Evolutionary conservation across 148 eudicot species (phyloP), one percentile per base, ranked within the genome.

Genomic region (Rhododendron mucronatum): DNA sequence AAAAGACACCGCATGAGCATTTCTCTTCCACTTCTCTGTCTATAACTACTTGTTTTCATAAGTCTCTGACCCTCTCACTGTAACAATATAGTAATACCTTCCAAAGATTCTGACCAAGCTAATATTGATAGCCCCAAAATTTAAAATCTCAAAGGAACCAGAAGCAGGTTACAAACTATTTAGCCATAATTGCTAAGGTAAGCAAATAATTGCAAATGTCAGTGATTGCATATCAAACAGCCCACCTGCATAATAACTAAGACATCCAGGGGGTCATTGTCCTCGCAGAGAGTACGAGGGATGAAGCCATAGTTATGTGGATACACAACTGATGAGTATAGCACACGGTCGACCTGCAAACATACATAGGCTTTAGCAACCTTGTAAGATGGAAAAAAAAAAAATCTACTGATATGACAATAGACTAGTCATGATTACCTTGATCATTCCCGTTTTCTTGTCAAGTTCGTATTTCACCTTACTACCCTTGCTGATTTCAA

Each of bases 401-500:
- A 57, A 33, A 28, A 44, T 14, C 1, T 4, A 44, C 30, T 30
- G 14, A 57, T 48, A 61, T 33, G 55, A 44, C 10, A 12, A 80
- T 7, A 13, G 39, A 77, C 75, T 37, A 78, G 51, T 61, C 30
- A 86, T 71, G 41, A 16, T 76, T 84, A 93, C 98, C 98, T 92
- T 95, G 86, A 95, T 95, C 23, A 95, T 91, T 84, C 98, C 98
- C 74, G 97, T 93, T 76, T 92, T 93, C 76, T 94, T 94, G 91
- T 95, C 98, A 53, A 94, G 93, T 82, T 94, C 96, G 85, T 95
- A 95, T 83, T 95, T 95, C 83, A 95, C 98, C 85, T 95, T 95
- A 78, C 98, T 91, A 53, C 96, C 98, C 89, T 90, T 92, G 15
- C 94, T 88, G 71, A 95, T 95, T 88, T 95, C 98, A 90, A 95